phyloP scores from a whole-genome alignment of 768 basidiomycete genomes.

The Suillus subluteus region DNA sequence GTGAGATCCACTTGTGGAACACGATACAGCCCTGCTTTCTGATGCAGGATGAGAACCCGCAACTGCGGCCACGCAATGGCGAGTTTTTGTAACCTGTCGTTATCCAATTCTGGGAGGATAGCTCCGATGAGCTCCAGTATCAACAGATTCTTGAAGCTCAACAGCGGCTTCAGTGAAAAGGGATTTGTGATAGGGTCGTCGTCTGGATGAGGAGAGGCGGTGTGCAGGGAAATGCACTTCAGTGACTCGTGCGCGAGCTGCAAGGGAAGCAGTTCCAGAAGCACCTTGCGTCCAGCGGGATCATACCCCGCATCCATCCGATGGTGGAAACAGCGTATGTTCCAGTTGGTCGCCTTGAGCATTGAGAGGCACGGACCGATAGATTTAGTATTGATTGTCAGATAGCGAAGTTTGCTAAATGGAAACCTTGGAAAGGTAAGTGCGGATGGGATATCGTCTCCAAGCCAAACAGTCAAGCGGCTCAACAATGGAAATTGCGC shows the following conservation, averaged over 20 bases:
- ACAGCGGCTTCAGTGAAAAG: constrained; percentile 27
- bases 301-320: constrained; percentile 10
- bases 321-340: constrained; percentile 12
- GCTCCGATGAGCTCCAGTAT: constrained; percentile 27
- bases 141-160: constrained; percentile 24
- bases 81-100: constrained; percentile 28
- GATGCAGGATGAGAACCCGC: constrained; percentile 27
- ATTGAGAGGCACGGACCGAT: constrained; percentile 4
- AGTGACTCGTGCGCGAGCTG: constrained; percentile 5
- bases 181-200: constrained; percentile 33
- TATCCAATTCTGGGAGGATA: constrained; percentile 20
- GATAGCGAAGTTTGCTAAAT: constrained; percentile 7
- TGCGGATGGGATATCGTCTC: neutral
- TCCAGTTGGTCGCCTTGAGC: constrained; percentile 8
- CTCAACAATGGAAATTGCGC: constrained; percentile 6
- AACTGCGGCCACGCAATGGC: constrained; percentile 31
- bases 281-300: constrained; percentile 3
- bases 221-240: constrained; percentile 6
- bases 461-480: constrained; percentile 4
- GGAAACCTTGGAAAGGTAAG: neutral
- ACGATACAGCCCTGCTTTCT: neutral
- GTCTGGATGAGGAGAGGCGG: neutral
- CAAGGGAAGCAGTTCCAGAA: constrained; percentile 1
- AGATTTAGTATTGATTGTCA: constrained; percentile 6
- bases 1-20: constrained; percentile 1